These are phyloP conservation scores for Suillus weaverae DNA, from an alignment of 768 basidiomycete genomes.

Conservation along the genomic window DNA sequence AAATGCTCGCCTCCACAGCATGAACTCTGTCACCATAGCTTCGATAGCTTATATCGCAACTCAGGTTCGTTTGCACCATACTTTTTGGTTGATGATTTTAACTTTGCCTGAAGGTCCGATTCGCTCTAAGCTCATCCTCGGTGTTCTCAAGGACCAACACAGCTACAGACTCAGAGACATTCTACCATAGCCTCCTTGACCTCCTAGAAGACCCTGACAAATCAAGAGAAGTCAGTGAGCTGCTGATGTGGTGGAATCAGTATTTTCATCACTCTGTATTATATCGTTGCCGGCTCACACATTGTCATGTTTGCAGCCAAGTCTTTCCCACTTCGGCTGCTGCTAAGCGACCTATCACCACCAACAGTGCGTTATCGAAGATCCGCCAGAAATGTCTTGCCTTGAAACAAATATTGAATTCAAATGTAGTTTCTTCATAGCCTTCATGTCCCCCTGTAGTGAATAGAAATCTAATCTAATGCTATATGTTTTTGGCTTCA, in stretches of 20 bases:
- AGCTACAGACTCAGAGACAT: too few species aligned
- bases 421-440: not conserved
- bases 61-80: too few species aligned
- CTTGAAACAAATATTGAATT: not conserved
- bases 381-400: not conserved
- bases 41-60: too few species aligned
- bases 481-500: too few species aligned
- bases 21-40: too few species aligned
- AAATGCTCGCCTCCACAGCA: too few species aligned
- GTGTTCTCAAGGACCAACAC: too few species aligned
- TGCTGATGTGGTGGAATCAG: constrained; percentile 22
- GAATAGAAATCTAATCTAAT: too few species aligned
- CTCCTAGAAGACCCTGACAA: constrained; percentile 22
- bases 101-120: too few species aligned
- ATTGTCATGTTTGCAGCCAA: not conserved
- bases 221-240: constrained; percentile 15
- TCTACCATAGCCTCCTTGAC: not conserved
- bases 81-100: too few species aligned
- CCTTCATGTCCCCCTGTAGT: not conserved
- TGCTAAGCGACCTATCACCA: not conserved
- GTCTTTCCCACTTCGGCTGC: constrained; percentile 6
- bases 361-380: constrained; percentile 3
- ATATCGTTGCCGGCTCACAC: too few species aligned
- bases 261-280: not conserved
- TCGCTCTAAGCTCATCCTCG: too few species aligned